Conservation (phyloP, 345 rosid genomes). For the Noccaea caerulescens region DNA sequence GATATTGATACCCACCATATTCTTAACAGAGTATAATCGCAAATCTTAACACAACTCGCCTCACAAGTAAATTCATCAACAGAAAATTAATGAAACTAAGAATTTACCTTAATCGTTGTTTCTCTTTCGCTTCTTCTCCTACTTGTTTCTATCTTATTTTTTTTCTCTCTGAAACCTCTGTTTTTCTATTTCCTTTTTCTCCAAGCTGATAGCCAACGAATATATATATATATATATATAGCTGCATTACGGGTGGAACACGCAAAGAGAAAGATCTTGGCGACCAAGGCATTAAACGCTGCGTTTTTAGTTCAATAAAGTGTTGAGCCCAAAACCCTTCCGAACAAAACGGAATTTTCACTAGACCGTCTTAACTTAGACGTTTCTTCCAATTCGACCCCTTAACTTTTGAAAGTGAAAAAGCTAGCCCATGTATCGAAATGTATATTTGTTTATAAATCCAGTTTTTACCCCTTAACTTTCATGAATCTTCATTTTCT, state of each 20-base stretch:
- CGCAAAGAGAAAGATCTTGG: background rate
- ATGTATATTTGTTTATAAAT: background rate
- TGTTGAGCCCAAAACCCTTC: background rate
- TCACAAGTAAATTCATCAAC: no score
- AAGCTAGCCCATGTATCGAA: background rate
- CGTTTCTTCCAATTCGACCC: slow-evolving; percentile 6
- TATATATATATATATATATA: no score
- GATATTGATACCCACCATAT: no score
- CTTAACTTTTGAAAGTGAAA: background rate
- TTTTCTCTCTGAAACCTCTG: slow-evolving; percentile 7
- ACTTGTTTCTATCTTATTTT: background rate
- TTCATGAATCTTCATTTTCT: slow-evolving; percentile 6
- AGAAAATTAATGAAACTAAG: no score
- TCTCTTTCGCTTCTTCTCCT: background rate
- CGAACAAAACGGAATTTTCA: background rate
- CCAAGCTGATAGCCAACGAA: slow-evolving; percentile 18
- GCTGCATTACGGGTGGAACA: slow-evolving; percentile 1
- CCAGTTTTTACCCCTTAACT: slow-evolving; percentile 9
- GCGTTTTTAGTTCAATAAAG: background rate
- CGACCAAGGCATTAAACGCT: slow-evolving; percentile 28
- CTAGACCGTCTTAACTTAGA: background rate
- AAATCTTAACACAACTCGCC: no score
- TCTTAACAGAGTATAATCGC: no score
- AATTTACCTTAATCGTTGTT: slow-evolving; percentile 15
- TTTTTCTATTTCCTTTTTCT: slow-evolving; percentile 26